Base-by-base conservation (phyloP, 2,329 filamentous ascomycete species). In the Chrysoporthe puriensis region DNA sequence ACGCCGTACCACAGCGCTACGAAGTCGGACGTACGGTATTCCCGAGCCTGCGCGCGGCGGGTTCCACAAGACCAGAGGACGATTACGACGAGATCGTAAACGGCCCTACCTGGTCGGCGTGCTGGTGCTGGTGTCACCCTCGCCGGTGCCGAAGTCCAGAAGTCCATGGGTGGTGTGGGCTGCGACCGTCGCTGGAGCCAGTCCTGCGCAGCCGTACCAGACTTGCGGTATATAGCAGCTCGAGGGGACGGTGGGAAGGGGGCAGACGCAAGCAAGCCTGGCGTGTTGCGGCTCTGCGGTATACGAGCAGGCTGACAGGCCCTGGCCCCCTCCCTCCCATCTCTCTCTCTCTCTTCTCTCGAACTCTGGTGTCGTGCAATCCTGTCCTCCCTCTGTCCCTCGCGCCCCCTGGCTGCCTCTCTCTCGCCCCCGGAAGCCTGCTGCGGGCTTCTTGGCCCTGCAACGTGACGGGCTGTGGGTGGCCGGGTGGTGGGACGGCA, bases 221-320 rank as follows among this genome's bases (percentile, higher is more conserved):
- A 52, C 48, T 52, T 52, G 6, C 26, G 26, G 7, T 32, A 21
- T 2, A 13, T 52, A 52, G 48, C 2, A 4, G n/a, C n/a, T 26
- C 9, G 48, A 8, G 2, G 48, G 18, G 14, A 21, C 5, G 16
- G 18, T 1, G n/a, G 46, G n/a, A 2, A 21, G 46, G n/a, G 3
- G n/a, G n/a, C 48, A 50, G 48, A 50, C n/a, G n/a, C 48, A 52
- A 26, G 26, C 26, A 26, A 40, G 50, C 50, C 50, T 54, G 50
- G 16, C 7, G 50, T 34, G 21, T 54, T 54, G 50, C 50, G 50
- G 50, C 50, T 54, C 50, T 54, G 50, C 26, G 50, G 26, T 13
- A 54, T 54, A 4, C n/a, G 46, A 21, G n/a, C 21, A 54, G 50
- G 32, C 1, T 9, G 46, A 21, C 26, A 26, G 26, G 26, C 26